Base-by-base conservation (phyloP, 495 filamentous ascomycete species). In the Penicillium cataractarum region DNA sequence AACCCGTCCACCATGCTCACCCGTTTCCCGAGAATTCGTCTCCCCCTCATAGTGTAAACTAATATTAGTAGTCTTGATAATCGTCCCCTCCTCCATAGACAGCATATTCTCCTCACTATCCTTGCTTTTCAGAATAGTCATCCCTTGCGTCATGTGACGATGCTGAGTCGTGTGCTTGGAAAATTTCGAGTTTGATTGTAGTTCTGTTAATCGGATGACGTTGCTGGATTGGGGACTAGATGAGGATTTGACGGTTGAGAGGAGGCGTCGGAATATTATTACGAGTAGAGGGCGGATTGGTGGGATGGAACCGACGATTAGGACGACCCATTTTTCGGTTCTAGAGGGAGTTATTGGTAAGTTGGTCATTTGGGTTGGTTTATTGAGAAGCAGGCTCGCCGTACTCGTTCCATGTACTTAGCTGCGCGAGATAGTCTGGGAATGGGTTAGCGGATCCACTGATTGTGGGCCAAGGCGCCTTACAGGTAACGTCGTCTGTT, bases 261-360 rank as follows among this genome's bases (percentile, higher is more conserved):
- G 13, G 17, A 65, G 15, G 21, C 51, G 51, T 15, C 49, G 64
- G 50, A 62, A 65, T 9, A 65, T 12, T 6, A 58, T 39, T 22
- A 65, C 52, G 10, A 65, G 50, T 1, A 65, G 50, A 3, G 64
- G 64, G 6, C 59, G 48, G 31, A 62, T 65, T n/a, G 64, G 64
- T 27, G 64, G 58, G 19, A 65, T 62, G 24, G 48, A 65, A 10
- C 59, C 58, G n/a, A 65, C 64, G 9, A 65, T 65, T 1, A 62
- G 40, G 8, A 65, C 64, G n/a, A 62, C 59, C 64, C 64, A 65
- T 59, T 62, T 65, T 24, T 65, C 64, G 17, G 64, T 62, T 59
- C 56, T 58, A 19, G 26, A 12, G 21, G 7, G 7, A 22, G 15
- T 49, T 7, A 32, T 58, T 12, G 19, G 46, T 26, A 29, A 29